Conservation (phyloP, 1,284 basidiomycete genomes). For the Salmacisia buchloeana region DNA sequence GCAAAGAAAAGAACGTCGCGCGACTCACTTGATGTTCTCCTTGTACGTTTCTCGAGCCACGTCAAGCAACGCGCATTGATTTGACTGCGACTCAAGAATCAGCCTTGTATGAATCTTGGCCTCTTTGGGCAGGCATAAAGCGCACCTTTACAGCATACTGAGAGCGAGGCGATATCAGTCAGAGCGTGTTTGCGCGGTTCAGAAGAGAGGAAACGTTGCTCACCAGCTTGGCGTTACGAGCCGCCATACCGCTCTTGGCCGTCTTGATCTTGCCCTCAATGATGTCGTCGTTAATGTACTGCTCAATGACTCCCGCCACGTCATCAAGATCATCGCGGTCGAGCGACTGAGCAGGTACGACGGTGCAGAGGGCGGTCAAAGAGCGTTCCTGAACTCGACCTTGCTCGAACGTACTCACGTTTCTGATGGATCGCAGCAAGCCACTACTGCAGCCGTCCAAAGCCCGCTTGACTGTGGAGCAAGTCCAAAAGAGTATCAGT, state of each 20-base stretch:
- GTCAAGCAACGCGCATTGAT: constrained; percentile 74
- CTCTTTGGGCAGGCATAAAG: not conserved
- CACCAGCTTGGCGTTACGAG: constrained; percentile 19
- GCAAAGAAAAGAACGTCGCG: no score
- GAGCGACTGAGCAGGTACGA: constrained; percentile 59
- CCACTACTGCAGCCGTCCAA: constrained; percentile 60
- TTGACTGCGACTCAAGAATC: constrained; percentile 53
- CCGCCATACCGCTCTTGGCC: constrained; percentile 56
- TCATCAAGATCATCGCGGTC: constrained; percentile 63
- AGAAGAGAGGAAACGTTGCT: not conserved
- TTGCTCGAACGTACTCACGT: constrained; percentile 54
- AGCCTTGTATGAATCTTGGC: not conserved
- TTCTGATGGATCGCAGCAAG: constrained; percentile 62
- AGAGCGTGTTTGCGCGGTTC: not conserved
- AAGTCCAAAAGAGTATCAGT: not conserved
- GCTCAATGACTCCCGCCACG: constrained; percentile 61
- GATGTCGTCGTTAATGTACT: constrained; percentile 66
- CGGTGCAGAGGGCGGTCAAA: not conserved
- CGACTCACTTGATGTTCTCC: constrained; percentile 64
- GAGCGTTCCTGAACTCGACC: not conserved
- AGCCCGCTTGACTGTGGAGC: constrained; percentile 57
- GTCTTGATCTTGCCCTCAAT: constrained; percentile 17
- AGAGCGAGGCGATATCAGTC: not conserved
- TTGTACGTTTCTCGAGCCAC: constrained; percentile 83
- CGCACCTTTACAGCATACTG: constrained; percentile 69